Evolutionary conservation across 2,329 filamentous ascomycete genomes (phyloP).

Genomic region (Ustulina deusta): DNA sequence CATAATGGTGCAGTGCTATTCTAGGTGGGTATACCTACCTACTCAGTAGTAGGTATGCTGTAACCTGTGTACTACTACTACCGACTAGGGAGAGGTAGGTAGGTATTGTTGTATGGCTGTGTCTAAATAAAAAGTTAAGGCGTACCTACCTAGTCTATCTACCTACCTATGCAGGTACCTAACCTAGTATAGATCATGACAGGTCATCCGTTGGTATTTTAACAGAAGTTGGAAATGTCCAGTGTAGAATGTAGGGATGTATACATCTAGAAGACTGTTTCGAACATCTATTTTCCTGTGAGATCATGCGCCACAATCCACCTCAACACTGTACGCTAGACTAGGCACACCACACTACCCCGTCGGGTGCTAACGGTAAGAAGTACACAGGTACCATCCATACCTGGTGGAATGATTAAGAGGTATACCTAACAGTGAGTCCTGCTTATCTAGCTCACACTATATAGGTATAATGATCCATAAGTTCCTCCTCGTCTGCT

Average conservation of each 20-base stretch:
- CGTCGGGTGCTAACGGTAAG: not conserved
- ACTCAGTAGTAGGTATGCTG: not conserved
- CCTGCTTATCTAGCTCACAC: not conserved
- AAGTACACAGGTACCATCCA: not conserved
- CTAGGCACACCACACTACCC: too few species aligned
- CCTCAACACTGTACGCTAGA: too few species aligned
- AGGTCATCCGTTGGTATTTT: not conserved
- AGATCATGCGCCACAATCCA: constrained; percentile 4
- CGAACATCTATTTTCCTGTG: not conserved
- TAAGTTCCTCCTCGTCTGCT: not conserved
- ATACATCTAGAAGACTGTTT: not conserved
- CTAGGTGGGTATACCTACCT: constrained; percentile 3
- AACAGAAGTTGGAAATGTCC: not conserved
- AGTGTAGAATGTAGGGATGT: not conserved
- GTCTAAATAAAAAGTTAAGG: not conserved
- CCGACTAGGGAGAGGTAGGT: too few species aligned
- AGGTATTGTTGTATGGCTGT: not conserved
- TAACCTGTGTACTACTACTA: constrained; percentile 1
- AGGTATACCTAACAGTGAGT: not conserved
- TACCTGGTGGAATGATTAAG: not conserved
- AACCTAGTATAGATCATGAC: not conserved
- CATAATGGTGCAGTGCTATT: constrained; percentile 7
- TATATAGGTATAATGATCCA: not conserved
- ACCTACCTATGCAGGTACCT: not conserved
- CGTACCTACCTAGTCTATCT: not conserved